These are phyloP conservation scores for Ceratocystiopsis sp. DNA, from an alignment of 2,329 filamentous ascomycete genomes.

Conservation along the genomic window DNA sequence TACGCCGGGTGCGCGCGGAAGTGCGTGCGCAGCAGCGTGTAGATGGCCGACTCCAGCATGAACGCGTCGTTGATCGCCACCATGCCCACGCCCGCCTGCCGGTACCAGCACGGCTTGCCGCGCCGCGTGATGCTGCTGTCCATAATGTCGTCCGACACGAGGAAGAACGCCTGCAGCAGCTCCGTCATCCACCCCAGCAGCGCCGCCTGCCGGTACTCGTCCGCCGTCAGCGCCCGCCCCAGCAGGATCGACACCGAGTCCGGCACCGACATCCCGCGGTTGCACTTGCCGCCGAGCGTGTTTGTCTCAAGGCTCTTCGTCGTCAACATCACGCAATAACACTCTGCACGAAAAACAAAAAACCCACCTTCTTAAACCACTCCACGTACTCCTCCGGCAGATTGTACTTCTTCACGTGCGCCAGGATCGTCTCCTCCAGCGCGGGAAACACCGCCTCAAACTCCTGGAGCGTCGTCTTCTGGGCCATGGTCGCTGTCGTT, in stretches of 20 bases:
- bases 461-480: conserved; percentile 63
- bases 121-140: conserved; percentile 88
- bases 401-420: conserved; percentile 65
- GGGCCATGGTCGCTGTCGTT: conserved; percentile 41
- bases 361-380: conserved; percentile 67
- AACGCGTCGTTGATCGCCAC: conserved; percentile 97
- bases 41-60: conserved; percentile 85
- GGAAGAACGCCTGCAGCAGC: conserved; percentile 95
- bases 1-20: conserved; percentile 81
- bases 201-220: conserved; percentile 78
- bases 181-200: conserved; percentile 95
- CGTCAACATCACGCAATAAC: background rate
- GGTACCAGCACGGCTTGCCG: conserved; percentile 93
- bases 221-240: conserved; percentile 48
- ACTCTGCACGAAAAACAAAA: conserved; percentile 5
- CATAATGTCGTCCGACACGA: conserved; percentile 98
- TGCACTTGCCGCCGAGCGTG: conserved; percentile 88
- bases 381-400: conserved; percentile 63
- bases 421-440: conserved; percentile 66
- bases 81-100: conserved; percentile 75
- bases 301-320: conserved; percentile 66
- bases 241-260: conserved; percentile 76
- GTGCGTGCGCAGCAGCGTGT: conserved; percentile 79
- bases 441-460: conserved; percentile 85
- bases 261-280: conserved; percentile 93